phyloP scores from a whole-genome alignment of 306 rosid species.

The Prunus mongolica region DNA sequence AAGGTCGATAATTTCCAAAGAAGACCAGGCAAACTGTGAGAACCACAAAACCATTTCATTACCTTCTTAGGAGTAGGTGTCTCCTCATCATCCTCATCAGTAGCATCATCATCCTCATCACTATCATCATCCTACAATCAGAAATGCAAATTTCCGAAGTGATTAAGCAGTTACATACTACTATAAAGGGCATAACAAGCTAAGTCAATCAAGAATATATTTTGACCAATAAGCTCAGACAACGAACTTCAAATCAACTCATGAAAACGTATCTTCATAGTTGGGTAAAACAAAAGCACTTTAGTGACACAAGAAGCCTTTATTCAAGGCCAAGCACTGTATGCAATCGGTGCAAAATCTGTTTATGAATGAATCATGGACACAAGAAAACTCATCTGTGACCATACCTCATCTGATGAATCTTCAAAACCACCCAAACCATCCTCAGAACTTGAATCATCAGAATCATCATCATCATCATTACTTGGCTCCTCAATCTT shows the following conservation, averaged over 20 bases:
- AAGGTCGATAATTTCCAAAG: neutral
- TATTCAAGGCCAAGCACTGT: neutral
- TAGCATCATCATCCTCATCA: conserved; percentile 34
- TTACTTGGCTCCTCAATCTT: conserved; percentile 57
- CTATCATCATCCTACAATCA: conserved; percentile 40
- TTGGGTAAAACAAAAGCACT: neutral
- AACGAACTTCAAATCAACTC: neutral
- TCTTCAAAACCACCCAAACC: neutral
- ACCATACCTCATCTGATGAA: neutral
- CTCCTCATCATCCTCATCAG: conserved; percentile 51
- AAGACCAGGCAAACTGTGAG: neutral
- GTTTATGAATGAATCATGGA: neutral
- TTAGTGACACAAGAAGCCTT: neutral
- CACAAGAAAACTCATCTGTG: neutral
- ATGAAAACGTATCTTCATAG: neutral
- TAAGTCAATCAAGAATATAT: neutral
- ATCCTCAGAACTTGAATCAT: conserved; percentile 38
- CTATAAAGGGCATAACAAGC: neutral
- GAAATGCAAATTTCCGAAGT: neutral
- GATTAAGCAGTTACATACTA: neutral
- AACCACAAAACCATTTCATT: neutral
- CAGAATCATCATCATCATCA: conserved; percentile 38
- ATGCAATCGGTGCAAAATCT: neutral
- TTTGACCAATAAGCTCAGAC: neutral
- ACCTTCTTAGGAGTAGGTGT: conserved; percentile 64